Evolutionary conservation across 2,329 filamentous ascomycete genomes (phyloP).

Genomic region (Emergomyces orientalis): DNA sequence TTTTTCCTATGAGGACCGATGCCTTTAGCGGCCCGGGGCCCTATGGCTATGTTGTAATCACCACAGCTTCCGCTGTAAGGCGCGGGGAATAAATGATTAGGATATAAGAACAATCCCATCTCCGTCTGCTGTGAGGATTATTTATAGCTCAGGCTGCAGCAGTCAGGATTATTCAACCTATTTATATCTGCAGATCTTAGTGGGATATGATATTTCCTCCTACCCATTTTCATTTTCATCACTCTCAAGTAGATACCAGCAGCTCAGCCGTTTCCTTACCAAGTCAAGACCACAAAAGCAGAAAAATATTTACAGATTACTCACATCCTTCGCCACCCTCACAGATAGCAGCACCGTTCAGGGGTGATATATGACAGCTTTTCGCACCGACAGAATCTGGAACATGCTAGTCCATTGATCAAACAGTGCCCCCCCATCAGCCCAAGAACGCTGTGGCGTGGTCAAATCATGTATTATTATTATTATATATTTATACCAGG

Average conservation of each 20-base stretch:
- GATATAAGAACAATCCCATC: too few species aligned
- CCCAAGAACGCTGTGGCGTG: not conserved
- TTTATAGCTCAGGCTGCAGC: not conserved
- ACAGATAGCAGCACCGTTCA: too few species aligned
- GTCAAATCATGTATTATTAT: not conserved
- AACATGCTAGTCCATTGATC: not conserved
- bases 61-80: not conserved
- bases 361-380: slow-evolving; percentile 21
- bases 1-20: not conserved
- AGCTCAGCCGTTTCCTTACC: too few species aligned
- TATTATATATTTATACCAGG: not conserved
- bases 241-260: too few species aligned
- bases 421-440: not conserved
- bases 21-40: not conserved
- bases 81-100: not conserved
- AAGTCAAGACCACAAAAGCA: too few species aligned
- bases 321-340: too few species aligned
- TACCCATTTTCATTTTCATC: too few species aligned
- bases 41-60: not conserved
- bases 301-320: too few species aligned
- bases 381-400: not conserved
- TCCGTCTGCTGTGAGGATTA: not conserved
- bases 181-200: not conserved
- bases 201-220: not conserved
- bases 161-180: not conserved